Evolutionary conservation across 2,329 filamentous ascomycete species (phyloP).

Genomic region (Stachybotrys elegans): DNA sequence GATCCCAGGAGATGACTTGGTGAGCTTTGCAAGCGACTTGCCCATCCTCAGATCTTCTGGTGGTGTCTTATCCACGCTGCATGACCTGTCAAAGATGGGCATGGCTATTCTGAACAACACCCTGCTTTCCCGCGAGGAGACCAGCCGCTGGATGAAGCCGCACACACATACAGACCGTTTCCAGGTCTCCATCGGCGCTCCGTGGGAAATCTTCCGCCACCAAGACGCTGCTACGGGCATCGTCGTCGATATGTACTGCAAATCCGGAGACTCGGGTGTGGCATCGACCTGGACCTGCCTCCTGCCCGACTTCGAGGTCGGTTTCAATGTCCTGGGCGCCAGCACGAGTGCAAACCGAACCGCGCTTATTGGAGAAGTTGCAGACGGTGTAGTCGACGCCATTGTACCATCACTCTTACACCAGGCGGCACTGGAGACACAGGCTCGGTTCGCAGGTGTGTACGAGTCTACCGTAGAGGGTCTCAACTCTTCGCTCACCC

Average conservation of each 20-base stretch:
- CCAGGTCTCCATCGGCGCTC: constrained; percentile 28
- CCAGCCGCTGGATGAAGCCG: constrained; percentile 35
- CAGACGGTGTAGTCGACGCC: constrained; percentile 3
- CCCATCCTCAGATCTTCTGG: constrained; percentile 7
- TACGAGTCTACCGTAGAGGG: constrained; percentile 6
- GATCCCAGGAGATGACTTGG: background rate
- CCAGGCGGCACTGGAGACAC: constrained; percentile 9
- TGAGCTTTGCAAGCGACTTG: background rate
- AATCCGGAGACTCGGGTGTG: constrained; percentile 4
- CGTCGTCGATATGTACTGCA: constrained; percentile 25
- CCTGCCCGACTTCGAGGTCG: constrained; percentile 36
- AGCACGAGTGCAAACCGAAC: constrained; percentile 11
- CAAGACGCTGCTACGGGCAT: constrained; percentile 29
- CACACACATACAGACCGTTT: constrained; percentile 31
- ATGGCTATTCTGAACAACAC: constrained; percentile 15
- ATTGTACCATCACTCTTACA: constrained; percentile 8
- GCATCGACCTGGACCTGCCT: constrained; percentile 33
- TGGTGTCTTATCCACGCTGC: constrained; percentile 7
- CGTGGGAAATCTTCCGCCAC: constrained; percentile 37
- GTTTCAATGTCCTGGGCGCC: constrained; percentile 33
- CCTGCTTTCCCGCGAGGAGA: constrained; percentile 25
- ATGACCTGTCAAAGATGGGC: constrained; percentile 14
- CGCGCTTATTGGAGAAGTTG: constrained; percentile 2
- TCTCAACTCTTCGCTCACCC: constrained; percentile 8
- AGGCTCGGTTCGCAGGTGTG: constrained; percentile 8